These are phyloP conservation scores for Heliosperma pusillum DNA, from an alignment of 148 eudicot species.

Conservation along the genomic window DNA sequence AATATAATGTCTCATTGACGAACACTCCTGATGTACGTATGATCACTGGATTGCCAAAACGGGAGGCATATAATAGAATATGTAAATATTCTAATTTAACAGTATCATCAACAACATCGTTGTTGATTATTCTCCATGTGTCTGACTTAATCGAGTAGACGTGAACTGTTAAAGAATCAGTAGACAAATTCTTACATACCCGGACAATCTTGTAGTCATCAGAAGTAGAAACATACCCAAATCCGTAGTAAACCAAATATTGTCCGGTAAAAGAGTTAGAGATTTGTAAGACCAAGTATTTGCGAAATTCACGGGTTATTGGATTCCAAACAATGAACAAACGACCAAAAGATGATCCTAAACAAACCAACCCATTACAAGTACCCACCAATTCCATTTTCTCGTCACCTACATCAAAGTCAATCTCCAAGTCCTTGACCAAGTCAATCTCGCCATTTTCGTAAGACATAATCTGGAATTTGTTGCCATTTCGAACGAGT, in stretches of 20 bases:
- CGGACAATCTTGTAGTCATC: conserved; percentile 9
- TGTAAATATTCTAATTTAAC: too few species aligned
- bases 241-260: conserved; percentile 4
- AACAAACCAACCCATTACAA: conserved; percentile 7
- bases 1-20: not conserved
- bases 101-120: not conserved
- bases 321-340: conserved; percentile 9
- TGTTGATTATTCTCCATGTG: conserved; percentile 1
- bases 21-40: not conserved
- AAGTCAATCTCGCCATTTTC: not conserved
- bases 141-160: not conserved
- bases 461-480: not conserved
- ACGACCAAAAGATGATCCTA: not conserved
- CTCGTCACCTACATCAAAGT: conserved; percentile 4
- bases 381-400: not conserved
- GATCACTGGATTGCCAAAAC: not conserved
- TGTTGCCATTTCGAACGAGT: not conserved
- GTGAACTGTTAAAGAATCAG: not conserved
- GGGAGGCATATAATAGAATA: too few species aligned
- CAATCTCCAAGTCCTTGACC: not conserved
- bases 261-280: not conserved
- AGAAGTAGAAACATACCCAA: not conserved
- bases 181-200: not conserved
- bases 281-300: not conserved
- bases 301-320: not conserved